Conservation (phyloP, 2,329 filamentous ascomycete species). For the Rasamsonia emersonii region DNA sequence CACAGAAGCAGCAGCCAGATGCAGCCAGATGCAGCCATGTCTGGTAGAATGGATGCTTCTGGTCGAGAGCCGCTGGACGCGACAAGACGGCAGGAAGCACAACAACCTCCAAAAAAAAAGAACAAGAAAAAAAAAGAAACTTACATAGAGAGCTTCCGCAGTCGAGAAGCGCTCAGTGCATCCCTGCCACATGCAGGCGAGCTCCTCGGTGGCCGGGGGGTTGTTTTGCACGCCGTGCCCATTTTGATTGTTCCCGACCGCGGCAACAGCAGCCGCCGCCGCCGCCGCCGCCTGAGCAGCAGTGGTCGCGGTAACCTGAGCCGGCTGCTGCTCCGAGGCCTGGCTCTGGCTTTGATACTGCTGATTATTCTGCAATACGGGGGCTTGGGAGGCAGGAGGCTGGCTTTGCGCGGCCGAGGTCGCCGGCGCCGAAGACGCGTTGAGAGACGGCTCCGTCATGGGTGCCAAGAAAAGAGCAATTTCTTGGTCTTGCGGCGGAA, state of each 20-base stretch:
- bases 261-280: conserved; percentile 30
- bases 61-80: too few species aligned
- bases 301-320: conserved; percentile 8
- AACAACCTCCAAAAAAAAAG: conserved; percentile 4
- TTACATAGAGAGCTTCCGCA: conserved; percentile 56
- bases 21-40: too few species aligned
- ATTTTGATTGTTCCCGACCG: conserved; percentile 22
- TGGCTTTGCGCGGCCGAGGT: conserved; percentile 4
- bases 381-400: conserved; percentile 3
- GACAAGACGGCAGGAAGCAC: too few species aligned
- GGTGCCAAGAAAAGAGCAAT: too few species aligned
- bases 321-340: conserved; percentile 8
- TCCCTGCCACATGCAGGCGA: conserved; percentile 53
- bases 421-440: conserved; percentile 6
- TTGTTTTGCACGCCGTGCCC: conserved; percentile 10
- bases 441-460: too few species aligned
- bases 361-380: too few species aligned
- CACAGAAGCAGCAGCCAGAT: too few species aligned
- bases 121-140: conserved; percentile 10
- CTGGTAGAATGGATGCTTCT: too few species aligned
- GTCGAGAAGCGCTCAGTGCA: conserved; percentile 52
- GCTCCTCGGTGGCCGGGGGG: conserved; percentile 26
- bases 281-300: conserved; percentile 13
- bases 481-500: too few species aligned
- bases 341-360: conserved; percentile 3